A percentile compares a stretch with the other conserved stretches of the same genome.
Evolutionary conservation across 495 filamentous ascomycete species (phyloP).

Genomic region (Podospora pseudopauciseta): DNA sequence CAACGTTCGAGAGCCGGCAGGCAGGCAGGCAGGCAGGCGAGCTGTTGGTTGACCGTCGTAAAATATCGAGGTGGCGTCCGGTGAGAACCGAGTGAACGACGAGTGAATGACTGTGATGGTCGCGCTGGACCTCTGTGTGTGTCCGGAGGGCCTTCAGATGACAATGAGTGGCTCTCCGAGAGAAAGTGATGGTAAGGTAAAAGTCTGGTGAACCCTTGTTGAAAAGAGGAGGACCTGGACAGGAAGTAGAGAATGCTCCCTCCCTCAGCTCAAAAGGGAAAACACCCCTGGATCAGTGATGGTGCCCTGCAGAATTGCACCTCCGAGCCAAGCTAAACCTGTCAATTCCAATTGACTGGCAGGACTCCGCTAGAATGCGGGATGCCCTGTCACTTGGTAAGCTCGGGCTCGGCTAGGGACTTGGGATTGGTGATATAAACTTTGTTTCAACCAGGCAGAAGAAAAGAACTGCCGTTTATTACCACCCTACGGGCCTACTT

Average conservation of each 20-base stretch:
- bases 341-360: background rate
- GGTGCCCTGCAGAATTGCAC: background rate
- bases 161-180: background rate
- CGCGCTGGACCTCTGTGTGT: background rate
- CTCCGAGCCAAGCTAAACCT: background rate
- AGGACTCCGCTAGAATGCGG: background rate
- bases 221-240: background rate
- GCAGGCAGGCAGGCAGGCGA: background rate
- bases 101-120: background rate
- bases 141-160: background rate
- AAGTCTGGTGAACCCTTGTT: background rate
- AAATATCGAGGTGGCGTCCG: background rate
- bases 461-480: background rate
- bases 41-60: background rate
- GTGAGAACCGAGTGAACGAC: background rate
- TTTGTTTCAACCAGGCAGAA: background rate
- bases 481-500: background rate
- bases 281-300: background rate
- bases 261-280: background rate
- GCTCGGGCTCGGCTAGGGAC: background rate
- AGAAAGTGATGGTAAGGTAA: background rate
- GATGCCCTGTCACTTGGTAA: background rate
- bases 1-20: background rate
- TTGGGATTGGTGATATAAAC: background rate
- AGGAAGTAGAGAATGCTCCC: background rate